These are phyloP conservation scores for Arthrobotrys sphaeroides DNA, from an alignment of 2,329 filamentous ascomycete species.

Conservation along the genomic window DNA sequence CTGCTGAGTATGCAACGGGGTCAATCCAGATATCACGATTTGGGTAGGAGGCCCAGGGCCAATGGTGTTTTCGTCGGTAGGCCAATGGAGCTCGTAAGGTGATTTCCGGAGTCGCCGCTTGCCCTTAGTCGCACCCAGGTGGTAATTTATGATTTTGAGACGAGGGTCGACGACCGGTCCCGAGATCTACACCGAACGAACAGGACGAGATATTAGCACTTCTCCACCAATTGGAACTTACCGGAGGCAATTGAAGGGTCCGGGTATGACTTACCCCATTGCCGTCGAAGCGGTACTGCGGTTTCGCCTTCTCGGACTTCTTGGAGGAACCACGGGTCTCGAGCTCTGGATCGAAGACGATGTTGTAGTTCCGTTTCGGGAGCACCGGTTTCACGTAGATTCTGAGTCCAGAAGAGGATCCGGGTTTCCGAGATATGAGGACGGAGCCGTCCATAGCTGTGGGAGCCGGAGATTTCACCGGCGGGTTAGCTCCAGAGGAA, in stretches of 20 bases:
- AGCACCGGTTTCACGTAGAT: constrained; percentile 63
- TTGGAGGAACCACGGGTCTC: constrained; percentile 68
- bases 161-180: constrained; percentile 86
- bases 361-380: constrained; percentile 66
- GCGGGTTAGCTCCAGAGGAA: background rate
- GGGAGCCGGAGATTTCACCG: background rate
- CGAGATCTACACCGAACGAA: constrained; percentile 68
- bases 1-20: constrained; percentile 82
- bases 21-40: constrained; percentile 94
- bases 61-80: constrained; percentile 85
- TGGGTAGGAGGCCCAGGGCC: constrained; percentile 89
- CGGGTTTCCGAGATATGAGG: constrained; percentile 33
- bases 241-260: constrained; percentile 29
- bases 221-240: background rate
- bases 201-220: constrained; percentile 59
- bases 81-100: constrained; percentile 82
- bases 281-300: constrained; percentile 66
- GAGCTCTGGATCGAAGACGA: constrained; percentile 71
- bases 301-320: constrained; percentile 65
- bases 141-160: constrained; percentile 73
- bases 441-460: constrained; percentile 29
- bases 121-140: constrained; percentile 71
- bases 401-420: constrained; percentile 30
- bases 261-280: constrained; percentile 63
- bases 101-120: constrained; percentile 76